A percentile compares a stretch with the other conserved stretches of the same genome.
Conservation (phyloP, 2,329 filamentous ascomycete genomes). For the Monascus ruber region DNA sequence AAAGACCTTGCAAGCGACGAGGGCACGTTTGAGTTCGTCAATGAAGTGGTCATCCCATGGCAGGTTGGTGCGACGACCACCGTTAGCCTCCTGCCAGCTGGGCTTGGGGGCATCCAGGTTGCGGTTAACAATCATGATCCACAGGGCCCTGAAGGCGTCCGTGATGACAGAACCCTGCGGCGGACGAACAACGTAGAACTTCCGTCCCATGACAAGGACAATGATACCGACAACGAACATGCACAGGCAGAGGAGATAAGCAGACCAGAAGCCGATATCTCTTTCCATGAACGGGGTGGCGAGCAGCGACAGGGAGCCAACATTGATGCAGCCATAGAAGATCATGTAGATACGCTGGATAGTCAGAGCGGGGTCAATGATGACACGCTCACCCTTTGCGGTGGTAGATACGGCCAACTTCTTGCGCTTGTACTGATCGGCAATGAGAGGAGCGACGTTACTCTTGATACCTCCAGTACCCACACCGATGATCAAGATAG, state of each 20-base stretch:
- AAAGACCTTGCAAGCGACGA: conserved; percentile 60
- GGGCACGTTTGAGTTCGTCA: conserved; percentile 57
- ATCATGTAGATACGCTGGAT: conserved; percentile 61
- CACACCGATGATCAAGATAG: conserved; percentile 52
- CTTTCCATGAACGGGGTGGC: conserved; percentile 58
- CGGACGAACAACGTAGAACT: conserved; percentile 36
- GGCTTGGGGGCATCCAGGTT: conserved; percentile 56
- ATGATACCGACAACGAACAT: conserved; percentile 53
- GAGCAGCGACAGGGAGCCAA: conserved; percentile 58
- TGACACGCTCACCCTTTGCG: conserved; percentile 43
- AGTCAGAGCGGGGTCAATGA: conserved; percentile 56
- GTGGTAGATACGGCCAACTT: conserved; percentile 38
- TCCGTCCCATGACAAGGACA: conserved; percentile 39
- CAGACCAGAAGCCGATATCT: conserved; percentile 55
- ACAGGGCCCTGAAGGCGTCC: conserved; percentile 52
- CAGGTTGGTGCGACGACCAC: conserved; percentile 28
- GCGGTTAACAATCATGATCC: conserved; percentile 41
- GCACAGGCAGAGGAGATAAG: conserved; percentile 50
- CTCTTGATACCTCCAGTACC: conserved; percentile 61
- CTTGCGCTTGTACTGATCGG: conserved; percentile 53
- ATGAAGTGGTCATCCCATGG: conserved; percentile 61
- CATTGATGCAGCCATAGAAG: conserved; percentile 63
- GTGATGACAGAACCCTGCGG: conserved; percentile 55
- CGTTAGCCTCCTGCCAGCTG: conserved; percentile 47
- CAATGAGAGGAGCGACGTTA: conserved; percentile 50